phyloP scores from a whole-genome alignment of 2,329 filamentous ascomycete species.

The Anthostomella pinea region DNA sequence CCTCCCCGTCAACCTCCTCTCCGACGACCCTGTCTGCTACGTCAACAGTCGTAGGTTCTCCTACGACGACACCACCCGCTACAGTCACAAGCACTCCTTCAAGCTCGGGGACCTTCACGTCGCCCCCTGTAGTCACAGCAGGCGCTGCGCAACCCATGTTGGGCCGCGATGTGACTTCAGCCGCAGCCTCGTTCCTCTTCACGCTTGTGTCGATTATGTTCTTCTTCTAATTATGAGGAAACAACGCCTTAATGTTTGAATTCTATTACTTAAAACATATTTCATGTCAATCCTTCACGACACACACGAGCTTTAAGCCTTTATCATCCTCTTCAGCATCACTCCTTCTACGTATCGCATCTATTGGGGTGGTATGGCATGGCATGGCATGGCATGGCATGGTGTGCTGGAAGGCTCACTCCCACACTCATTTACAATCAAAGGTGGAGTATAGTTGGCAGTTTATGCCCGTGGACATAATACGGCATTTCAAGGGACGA shows the following conservation, averaged over 20 bases:
- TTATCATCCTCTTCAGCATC: not conserved
- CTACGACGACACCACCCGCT: slow-evolving; percentile 8
- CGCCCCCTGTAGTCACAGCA: slow-evolving; percentile 9
- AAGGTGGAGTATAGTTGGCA: not conserved
- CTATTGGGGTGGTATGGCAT: not conserved
- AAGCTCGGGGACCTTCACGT: too few relatives aligned
- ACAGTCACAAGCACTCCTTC: slow-evolving; percentile 15
- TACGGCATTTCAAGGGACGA: not conserved
- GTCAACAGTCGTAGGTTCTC: slow-evolving; percentile 3
- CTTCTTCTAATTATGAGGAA: slow-evolving; percentile 27
- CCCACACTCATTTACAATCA: slow-evolving; percentile 9
- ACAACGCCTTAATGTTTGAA: slow-evolving; percentile 21
- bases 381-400: not conserved
- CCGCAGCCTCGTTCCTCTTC: slow-evolving; percentile 16
- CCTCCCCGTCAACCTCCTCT: slow-evolving; percentile 10
- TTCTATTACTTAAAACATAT: slow-evolving; percentile 3
- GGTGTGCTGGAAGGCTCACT: not conserved
- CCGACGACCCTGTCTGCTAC: slow-evolving; percentile 9
- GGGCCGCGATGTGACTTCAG: slow-evolving; percentile 5
- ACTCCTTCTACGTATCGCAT: too few relatives aligned
- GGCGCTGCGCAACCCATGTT: slow-evolving; percentile 15
- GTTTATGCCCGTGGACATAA: not conserved
- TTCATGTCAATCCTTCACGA: slow-evolving; percentile 14
- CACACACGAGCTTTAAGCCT: slow-evolving; percentile 1
- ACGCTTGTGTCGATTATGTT: slow-evolving; percentile 25